These are phyloP conservation scores for Candida koratica DNA, from an alignment of 805 yeast species.

Conservation along the genomic window DNA sequence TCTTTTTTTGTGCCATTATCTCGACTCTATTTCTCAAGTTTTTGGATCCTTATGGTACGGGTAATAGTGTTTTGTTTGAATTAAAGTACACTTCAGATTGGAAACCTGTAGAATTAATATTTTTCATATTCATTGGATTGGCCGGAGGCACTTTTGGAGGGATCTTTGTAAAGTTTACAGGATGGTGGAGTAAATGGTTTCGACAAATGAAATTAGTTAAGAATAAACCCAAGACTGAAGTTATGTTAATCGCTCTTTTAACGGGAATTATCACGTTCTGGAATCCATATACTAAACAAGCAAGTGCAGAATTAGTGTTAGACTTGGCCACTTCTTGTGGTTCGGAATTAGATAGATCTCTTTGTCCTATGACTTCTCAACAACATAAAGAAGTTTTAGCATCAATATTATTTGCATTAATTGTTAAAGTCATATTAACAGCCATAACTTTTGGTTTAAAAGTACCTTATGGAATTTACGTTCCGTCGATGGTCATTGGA, in stretches of 20 bases:
- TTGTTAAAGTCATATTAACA: conserved; percentile 44
- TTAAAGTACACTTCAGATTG: conserved; percentile 49
- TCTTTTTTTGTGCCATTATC: conserved; percentile 53
- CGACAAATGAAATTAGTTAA: conserved; percentile 30
- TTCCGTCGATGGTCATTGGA: conserved; percentile 62
- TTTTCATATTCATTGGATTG: conserved; percentile 46
- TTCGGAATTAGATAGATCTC: conserved; percentile 21
- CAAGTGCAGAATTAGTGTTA: conserved; percentile 46
- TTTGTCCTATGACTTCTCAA: conserved; percentile 26
- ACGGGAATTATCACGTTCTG: conserved; percentile 47
- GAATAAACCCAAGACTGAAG: conserved; percentile 42
- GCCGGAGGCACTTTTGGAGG: conserved; percentile 56
- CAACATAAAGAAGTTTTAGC: conserved; percentile 29
- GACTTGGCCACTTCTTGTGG: conserved; percentile 51
- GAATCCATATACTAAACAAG: conserved; percentile 47
- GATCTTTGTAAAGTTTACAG: conserved; percentile 41
- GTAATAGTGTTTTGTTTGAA: conserved; percentile 53
- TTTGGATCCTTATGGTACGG: conserved; percentile 57
- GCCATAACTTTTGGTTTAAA: conserved; percentile 54
- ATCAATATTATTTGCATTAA: conserved; percentile 38
- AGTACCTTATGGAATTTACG: conserved; percentile 58
- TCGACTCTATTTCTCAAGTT: conserved; percentile 50
- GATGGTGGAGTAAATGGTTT: conserved; percentile 44
- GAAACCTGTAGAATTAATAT: conserved; percentile 45
- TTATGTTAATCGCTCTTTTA: conserved; percentile 38